Percentiles rank a stretch among this genome's conserved stretches.
Conservation (phyloP, 192 early-diverging fungal species). For the Linderina pennispora region DNA sequence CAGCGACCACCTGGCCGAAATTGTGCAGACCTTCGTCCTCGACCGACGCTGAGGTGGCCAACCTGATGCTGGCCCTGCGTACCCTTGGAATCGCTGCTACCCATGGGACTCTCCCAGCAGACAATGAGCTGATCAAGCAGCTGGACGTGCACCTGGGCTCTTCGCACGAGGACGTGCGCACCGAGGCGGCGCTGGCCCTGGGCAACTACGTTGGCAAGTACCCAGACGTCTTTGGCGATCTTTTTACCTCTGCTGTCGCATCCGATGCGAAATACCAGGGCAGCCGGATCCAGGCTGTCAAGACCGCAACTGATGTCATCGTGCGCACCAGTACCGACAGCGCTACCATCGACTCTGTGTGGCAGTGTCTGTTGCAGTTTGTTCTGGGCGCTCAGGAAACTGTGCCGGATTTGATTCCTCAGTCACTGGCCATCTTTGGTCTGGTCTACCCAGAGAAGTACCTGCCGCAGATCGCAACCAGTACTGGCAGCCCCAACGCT, state of each 20-base stretch:
- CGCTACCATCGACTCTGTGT: slow-evolving; percentile 5
- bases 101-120: slow-evolving; percentile 6
- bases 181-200: slow-evolving; percentile 31
- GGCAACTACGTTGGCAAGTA: slow-evolving; percentile 22
- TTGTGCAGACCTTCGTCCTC: too few species aligned
- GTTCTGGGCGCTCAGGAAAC: slow-evolving; percentile 7
- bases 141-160: slow-evolving; percentile 11
- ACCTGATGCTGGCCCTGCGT: slow-evolving; percentile 25
- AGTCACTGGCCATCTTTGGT: slow-evolving; percentile 23
- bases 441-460: slow-evolving; percentile 16
- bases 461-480: slow-evolving; percentile 17
- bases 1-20: slow-evolving; percentile 10
- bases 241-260: slow-evolving; percentile 19
- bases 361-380: slow-evolving; percentile 10
- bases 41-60: slow-evolving; percentile 8
- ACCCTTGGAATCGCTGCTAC: slow-evolving; percentile 24
- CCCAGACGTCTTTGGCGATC: slow-evolving; percentile 11
- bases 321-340: slow-evolving; percentile 6
- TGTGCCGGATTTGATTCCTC: slow-evolving; percentile 28
- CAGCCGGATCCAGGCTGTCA: slow-evolving; percentile 26
- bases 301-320: slow-evolving; percentile 16
- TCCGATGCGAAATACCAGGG: background rate
- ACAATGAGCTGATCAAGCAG: slow-evolving; percentile 4
- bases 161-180: slow-evolving; percentile 23
- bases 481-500: slow-evolving; percentile 1